Evolutionary conservation across 2,329 filamentous ascomycete genomes (phyloP).

Genomic region (Microdochium nivale): DNA sequence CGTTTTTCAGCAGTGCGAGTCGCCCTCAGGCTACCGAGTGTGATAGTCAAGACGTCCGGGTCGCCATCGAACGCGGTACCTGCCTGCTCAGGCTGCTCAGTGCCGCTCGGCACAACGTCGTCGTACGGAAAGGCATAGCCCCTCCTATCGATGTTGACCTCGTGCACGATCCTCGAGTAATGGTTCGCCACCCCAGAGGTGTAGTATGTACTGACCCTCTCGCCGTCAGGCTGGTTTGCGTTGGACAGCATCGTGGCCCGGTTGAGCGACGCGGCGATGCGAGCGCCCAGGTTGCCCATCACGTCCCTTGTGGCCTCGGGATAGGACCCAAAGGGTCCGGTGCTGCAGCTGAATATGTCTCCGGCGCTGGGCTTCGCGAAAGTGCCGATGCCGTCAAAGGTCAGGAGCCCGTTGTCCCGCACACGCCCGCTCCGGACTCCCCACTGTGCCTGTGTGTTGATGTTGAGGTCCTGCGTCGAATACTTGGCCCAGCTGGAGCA

Average conservation of each 20-base stretch:
- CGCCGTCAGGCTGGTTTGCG: conserved; percentile 41
- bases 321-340: conserved; percentile 45
- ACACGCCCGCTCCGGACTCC: conserved; percentile 38
- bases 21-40: conserved; percentile 35
- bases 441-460: conserved; percentile 47
- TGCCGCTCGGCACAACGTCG: conserved; percentile 50
- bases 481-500: conserved; percentile 35
- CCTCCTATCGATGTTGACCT: conserved; percentile 44
- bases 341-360: conserved; percentile 22
- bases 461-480: conserved; percentile 28
- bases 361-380: conserved; percentile 37
- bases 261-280: conserved; percentile 70
- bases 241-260: conserved; percentile 56
- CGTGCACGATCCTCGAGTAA: conserved; percentile 57
- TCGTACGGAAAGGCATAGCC: conserved; percentile 69
- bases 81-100: conserved; percentile 43
- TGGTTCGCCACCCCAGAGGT: conserved; percentile 47
- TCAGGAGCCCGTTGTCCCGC: conserved; percentile 23
- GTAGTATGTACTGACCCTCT: conserved; percentile 44
- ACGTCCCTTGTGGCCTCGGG: conserved; percentile 28
- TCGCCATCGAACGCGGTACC: conserved; percentile 51
- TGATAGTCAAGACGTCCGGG: conserved; percentile 46
- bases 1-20: conserved; percentile 1
- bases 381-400: conserved; percentile 27
- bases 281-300: conserved; percentile 57